Evolutionary conservation across 2,329 filamentous ascomycete species (phyloP).

Genomic region (Aspergillus alliaceus): DNA sequence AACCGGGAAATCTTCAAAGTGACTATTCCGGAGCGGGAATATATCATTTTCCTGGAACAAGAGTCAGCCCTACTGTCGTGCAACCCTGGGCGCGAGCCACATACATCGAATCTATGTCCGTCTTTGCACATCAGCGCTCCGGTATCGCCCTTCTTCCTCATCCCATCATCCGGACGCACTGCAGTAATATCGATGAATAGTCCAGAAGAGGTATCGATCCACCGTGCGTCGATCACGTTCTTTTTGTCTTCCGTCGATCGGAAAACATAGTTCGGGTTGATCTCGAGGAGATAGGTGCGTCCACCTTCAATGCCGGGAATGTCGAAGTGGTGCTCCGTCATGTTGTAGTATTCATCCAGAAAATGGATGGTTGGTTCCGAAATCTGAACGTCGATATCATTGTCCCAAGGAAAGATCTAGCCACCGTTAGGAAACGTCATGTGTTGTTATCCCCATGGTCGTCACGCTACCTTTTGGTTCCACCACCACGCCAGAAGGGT

Average conservation of each 20-base stretch:
- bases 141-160: slow-evolving; percentile 36
- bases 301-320: slow-evolving; percentile 35
- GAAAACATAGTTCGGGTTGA: slow-evolving; percentile 57
- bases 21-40: slow-evolving; percentile 56
- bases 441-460: neutral
- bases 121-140: slow-evolving; percentile 59
- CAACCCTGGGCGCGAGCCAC: slow-evolving; percentile 10
- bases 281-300: slow-evolving; percentile 56
- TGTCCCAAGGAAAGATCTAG: slow-evolving; percentile 61
- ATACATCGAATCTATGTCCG: slow-evolving; percentile 51
- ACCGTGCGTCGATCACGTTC: slow-evolving; percentile 62
- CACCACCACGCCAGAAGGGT: slow-evolving; percentile 64
- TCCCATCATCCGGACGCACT: slow-evolving; percentile 48
- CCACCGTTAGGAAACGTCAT: neutral
- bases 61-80: slow-evolving; percentile 3
- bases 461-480: slow-evolving; percentile 51
- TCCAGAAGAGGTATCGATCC: slow-evolving; percentile 60
- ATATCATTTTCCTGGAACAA: slow-evolving; percentile 48
- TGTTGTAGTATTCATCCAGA: slow-evolving; percentile 61
- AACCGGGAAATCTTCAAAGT: slow-evolving; percentile 55
- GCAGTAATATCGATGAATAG: slow-evolving; percentile 64
- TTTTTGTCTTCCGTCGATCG: slow-evolving; percentile 45
- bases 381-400: slow-evolving; percentile 61
- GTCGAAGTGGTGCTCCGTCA: slow-evolving; percentile 56
- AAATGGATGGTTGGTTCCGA: slow-evolving; percentile 56